A percentile compares a stretch with the other conserved stretches of the same genome.
These are phyloP conservation scores for Thermothelomyces thermophilus DNA, from an alignment of 2,329 filamentous ascomycete species.

Conservation along the genomic window DNA sequence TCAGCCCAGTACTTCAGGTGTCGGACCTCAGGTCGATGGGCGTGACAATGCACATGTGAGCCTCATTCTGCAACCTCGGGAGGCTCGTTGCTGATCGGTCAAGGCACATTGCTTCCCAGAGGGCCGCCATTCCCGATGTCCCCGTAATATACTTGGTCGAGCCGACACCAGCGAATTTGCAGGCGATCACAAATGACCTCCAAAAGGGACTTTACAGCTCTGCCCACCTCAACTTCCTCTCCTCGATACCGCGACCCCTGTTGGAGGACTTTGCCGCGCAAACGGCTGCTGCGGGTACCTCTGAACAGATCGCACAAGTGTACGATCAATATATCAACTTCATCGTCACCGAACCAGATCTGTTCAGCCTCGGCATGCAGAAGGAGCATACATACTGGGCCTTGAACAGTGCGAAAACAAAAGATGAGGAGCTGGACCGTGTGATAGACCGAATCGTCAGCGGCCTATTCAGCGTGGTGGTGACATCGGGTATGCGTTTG, in stretches of 20 bases:
- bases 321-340: conserved; percentile 98
- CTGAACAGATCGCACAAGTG: conserved; percentile 84
- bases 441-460: conserved; percentile 89
- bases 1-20: conserved; percentile 90
- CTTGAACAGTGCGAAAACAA: conserved; percentile 88
- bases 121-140: conserved; percentile 91
- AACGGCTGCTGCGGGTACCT: conserved; percentile 74
- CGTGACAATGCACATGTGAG: conserved; percentile 91
- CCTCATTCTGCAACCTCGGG: conserved; percentile 2
- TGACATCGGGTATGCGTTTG: conserved; percentile 74
- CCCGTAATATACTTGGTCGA: conserved; percentile 96
- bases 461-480: conserved; percentile 93
- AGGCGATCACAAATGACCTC: conserved; percentile 77
- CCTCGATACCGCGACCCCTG: conserved; percentile 80
- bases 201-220: conserved; percentile 84
- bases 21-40: conserved; percentile 89
- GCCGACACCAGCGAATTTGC: conserved; percentile 72
- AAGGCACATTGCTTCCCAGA: conserved; percentile 71
- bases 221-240: conserved; percentile 95
- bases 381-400: conserved; percentile 90
- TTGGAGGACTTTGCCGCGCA: conserved; percentile 92
- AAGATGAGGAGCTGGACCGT: conserved; percentile 80
- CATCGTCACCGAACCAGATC: conserved; percentile 87
- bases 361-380: conserved; percentile 90
- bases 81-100: neutral